Percentiles rank a stretch among this genome's conserved stretches.
Conservation (phyloP, 2,329 filamentous ascomycete genomes). For the Colletotrichum tabaci region DNA sequence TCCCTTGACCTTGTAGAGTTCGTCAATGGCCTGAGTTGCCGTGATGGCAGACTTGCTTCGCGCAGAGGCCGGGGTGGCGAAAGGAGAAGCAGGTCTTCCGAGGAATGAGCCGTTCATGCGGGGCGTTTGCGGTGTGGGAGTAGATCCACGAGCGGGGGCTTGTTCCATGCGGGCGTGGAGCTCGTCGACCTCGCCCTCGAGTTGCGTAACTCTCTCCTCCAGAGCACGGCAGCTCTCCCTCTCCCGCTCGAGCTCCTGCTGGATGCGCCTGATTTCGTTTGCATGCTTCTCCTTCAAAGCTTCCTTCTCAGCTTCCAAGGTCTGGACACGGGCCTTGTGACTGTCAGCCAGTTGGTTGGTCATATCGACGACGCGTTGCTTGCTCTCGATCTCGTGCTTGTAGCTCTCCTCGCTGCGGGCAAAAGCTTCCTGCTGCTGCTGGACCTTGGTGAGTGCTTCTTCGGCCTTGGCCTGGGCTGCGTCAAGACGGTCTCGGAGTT, state of each 20-base stretch:
- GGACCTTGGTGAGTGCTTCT: conserved; percentile 84
- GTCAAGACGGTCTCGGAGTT: conserved; percentile 84
- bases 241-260: conserved; percentile 71
- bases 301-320: conserved; percentile 76
- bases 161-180: conserved; percentile 65
- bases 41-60: conserved; percentile 70
- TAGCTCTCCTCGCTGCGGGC: conserved; percentile 89
- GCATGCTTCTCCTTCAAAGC: conserved; percentile 76
- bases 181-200: conserved; percentile 69
- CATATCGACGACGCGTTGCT: conserved; percentile 85
- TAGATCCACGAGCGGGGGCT: conserved; percentile 60
- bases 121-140: conserved; percentile 73
- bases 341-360: conserved; percentile 83
- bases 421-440: conserved; percentile 87
- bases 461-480: conserved; percentile 90
- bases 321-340: conserved; percentile 78
- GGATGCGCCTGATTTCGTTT: conserved; percentile 69
- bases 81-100: conserved; percentile 71
- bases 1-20: conserved; percentile 77
- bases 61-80: conserved; percentile 72
- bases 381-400: conserved; percentile 86
- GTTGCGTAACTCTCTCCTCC: conserved; percentile 64
- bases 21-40: conserved; percentile 75
- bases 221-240: conserved; percentile 62
- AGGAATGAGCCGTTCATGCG: conserved; percentile 70